A percentile compares a stretch with the other conserved stretches of the same genome.
These are phyloP conservation scores for Eucalyptus sp. DNA, from an alignment of 345 rosid species.

Conservation along the genomic window DNA sequence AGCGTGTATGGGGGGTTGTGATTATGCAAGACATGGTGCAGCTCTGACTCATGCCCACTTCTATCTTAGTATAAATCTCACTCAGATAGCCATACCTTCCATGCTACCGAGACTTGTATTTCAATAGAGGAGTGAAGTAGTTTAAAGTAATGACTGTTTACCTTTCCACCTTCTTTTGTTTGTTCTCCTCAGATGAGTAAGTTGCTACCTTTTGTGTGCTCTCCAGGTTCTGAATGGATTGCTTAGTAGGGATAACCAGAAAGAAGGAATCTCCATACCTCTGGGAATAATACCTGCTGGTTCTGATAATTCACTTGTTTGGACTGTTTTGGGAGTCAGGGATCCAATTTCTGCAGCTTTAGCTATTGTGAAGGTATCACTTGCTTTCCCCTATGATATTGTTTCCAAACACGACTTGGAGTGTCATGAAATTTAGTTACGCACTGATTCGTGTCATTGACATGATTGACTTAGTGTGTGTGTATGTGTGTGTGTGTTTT, in stretches of 20 bases:
- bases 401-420: not conserved
- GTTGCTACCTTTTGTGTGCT: not conserved
- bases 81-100: not conserved
- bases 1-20: not conserved
- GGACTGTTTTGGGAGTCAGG: conserved; percentile 96
- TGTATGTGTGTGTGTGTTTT: not conserved
- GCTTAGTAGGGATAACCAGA: conserved; percentile 77
- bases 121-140: not conserved
- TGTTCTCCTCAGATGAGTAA: not conserved
- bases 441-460: not conserved
- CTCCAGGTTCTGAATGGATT: conserved; percentile 89
- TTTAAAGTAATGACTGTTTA: not conserved
- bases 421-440: not conserved
- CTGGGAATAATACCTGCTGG: conserved; percentile 99
- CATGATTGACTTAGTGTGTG: not conserved
- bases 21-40: not conserved
- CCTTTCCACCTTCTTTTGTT: not conserved
- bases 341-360: conserved; percentile 98
- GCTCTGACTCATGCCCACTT: not conserved
- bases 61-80: not conserved
- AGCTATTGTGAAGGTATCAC: conserved; percentile 80
- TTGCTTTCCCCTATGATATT: not conserved
- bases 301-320: conserved; percentile 93
- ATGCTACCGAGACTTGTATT: not conserved
- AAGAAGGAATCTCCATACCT: conserved; percentile 98